Percentiles rank a stretch among this genome's conserved stretches.
Evolutionary conservation across 805 yeast genomes (phyloP).

Genomic region (Candida parachauliodes): DNA sequence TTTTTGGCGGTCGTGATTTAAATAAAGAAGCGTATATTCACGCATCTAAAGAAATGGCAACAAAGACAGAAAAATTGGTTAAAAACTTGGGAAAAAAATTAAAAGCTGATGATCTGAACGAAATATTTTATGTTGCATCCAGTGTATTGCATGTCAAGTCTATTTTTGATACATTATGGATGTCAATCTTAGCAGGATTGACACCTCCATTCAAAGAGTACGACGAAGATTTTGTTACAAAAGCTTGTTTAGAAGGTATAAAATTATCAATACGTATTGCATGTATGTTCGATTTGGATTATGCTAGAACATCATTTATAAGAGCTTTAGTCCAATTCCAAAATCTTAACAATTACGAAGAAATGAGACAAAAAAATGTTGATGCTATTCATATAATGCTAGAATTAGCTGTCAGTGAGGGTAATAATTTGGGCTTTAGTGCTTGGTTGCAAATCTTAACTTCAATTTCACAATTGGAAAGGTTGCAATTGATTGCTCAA

Average conservation of each 20-base stretch:
- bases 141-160: conserved; percentile 89
- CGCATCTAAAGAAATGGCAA: conserved; percentile 88
- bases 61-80: conserved; percentile 82
- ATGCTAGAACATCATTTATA: conserved; percentile 85
- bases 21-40: conserved; percentile 82
- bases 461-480: conserved; percentile 85
- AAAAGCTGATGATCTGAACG: conserved; percentile 34
- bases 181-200: conserved; percentile 92
- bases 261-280: conserved; percentile 79
- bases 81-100: conserved; percentile 54
- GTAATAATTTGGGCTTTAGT: conserved; percentile 56
- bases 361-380: conserved; percentile 74
- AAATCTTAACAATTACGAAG: conserved; percentile 72
- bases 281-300: conserved; percentile 75
- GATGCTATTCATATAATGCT: conserved; percentile 73
- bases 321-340: conserved; percentile 88
- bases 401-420: conserved; percentile 75
- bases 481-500: conserved; percentile 81
- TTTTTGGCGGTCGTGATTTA: conserved; percentile 67
- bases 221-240: conserved; percentile 68
- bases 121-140: conserved; percentile 72
- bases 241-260: conserved; percentile 78
- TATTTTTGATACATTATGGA: conserved; percentile 92
- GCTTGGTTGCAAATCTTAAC: conserved; percentile 86
- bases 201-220: conserved; percentile 92